phyloP scores from a whole-genome alignment of 129 eudicot genomes.

The Escallonia rubra region DNA sequence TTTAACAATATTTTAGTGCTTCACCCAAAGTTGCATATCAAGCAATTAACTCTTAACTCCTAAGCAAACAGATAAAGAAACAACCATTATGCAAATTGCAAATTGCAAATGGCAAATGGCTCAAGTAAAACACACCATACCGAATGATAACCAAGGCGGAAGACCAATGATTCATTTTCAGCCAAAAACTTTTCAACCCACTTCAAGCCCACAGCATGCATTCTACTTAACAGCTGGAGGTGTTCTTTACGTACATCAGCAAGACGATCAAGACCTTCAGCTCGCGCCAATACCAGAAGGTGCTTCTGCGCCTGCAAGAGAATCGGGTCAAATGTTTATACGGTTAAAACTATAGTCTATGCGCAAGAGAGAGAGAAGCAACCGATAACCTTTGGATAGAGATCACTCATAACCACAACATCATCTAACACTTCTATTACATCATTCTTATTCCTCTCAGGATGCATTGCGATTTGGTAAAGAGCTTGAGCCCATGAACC shows the following conservation, averaged over 20 bases:
- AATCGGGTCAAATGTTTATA: neutral
- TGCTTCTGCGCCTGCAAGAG: constrained; percentile 70
- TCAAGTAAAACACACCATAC: constrained; percentile 36
- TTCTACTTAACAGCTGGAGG: constrained; percentile 47
- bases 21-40: too few relatives aligned
- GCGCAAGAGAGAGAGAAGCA: neutral
- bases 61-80: neutral
- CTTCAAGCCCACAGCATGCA: constrained; percentile 72
- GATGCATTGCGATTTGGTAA: constrained; percentile 67
- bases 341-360: neutral
- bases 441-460: constrained; percentile 54
- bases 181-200: constrained; percentile 54
- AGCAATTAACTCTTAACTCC: too few relatives aligned
- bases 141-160: constrained; percentile 95
- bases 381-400: constrained; percentile 70
- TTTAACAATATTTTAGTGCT: too few relatives aligned
- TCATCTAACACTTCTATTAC: constrained; percentile 53
- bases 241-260: constrained; percentile 60
- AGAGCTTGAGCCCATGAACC: constrained; percentile 88
- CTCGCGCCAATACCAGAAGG: constrained; percentile 68
- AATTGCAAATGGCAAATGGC: neutral
- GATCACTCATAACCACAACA: constrained; percentile 71
- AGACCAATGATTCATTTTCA: constrained; percentile 53
- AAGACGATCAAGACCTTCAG: constrained; percentile 64
- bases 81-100: neutral